Conservation (phyloP, 805 yeast species). For the Kodamaea hsintzibuensis region DNA sequence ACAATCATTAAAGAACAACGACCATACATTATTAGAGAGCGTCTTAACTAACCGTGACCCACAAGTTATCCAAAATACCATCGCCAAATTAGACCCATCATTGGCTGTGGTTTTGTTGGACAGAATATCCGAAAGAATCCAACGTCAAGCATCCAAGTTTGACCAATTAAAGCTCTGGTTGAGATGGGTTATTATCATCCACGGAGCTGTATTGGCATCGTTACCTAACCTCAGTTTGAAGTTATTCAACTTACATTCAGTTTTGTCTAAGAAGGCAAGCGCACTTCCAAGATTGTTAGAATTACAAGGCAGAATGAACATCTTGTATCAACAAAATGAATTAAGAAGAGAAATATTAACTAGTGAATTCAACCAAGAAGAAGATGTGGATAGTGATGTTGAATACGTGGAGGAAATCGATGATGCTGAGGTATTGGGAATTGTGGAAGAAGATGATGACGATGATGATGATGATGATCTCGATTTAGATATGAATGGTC, state of each 20-base stretch:
- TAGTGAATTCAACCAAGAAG: slow-evolving; percentile 27
- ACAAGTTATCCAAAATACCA: slow-evolving; percentile 49
- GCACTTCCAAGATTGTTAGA: slow-evolving; percentile 52
- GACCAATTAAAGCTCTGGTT: slow-evolving; percentile 55
- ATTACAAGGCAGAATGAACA: slow-evolving; percentile 49
- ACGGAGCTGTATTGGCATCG: slow-evolving; percentile 51
- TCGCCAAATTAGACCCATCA: slow-evolving; percentile 48
- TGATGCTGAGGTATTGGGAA: slow-evolving; percentile 39
- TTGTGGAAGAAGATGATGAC: slow-evolving; percentile 17
- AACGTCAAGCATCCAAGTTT: slow-evolving; percentile 51
- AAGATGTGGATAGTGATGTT: slow-evolving; percentile 50
- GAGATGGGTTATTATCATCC: slow-evolving; percentile 55
- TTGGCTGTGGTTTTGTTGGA: slow-evolving; percentile 53
- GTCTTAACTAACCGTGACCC: slow-evolving; percentile 64
- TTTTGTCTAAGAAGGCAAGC: slow-evolving; percentile 48
- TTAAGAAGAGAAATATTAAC: slow-evolving; percentile 41
- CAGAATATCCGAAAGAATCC: slow-evolving; percentile 51
- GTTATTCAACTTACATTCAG: slow-evolving; percentile 47
- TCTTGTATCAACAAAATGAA: slow-evolving; percentile 47
- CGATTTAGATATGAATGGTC: slow-evolving; percentile 14
- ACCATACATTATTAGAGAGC: slow-evolving; percentile 80
- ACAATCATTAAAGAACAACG: slow-evolving; percentile 87
- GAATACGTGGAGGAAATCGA: slow-evolving; percentile 73
- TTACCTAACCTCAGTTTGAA: slow-evolving; percentile 46
- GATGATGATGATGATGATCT: slow-evolving; percentile 18